A percentile compares a stretch with the other conserved stretches of the same genome.
phyloP scores from a whole-genome alignment of 2,329 filamentous ascomycete species.

The Verruconis gallopava region DNA sequence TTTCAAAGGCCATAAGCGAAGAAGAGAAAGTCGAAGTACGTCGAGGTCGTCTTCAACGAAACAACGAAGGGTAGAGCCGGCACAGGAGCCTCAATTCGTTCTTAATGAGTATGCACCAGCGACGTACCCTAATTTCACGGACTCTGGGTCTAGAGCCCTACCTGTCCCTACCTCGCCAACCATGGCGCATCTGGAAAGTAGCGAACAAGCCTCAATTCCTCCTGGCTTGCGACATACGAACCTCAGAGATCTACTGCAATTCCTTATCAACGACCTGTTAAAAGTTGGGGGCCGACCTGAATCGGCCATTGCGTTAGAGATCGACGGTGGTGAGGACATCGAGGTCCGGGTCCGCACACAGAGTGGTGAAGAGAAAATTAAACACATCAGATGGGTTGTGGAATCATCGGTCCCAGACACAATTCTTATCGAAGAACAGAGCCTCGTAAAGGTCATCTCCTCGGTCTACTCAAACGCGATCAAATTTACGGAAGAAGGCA shows the following conservation, averaged over 20 bases:
- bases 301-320: constrained; percentile 35
- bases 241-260: constrained; percentile 36
- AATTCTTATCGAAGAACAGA: constrained; percentile 48
- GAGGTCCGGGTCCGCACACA: constrained; percentile 33
- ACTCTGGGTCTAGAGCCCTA: not conserved
- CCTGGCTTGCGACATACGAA: constrained; percentile 35
- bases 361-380: constrained; percentile 31
- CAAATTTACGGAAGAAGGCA: constrained; percentile 56
- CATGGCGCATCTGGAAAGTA: constrained; percentile 21
- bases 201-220: constrained; percentile 18
- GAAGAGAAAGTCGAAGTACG: constrained; percentile 23
- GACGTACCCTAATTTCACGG: not conserved
- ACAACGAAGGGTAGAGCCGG: not conserved
- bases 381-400: constrained; percentile 38
- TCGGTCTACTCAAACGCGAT: constrained; percentile 54
- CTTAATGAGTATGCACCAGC: not conserved
- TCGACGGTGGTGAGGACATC: constrained; percentile 35
- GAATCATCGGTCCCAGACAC: constrained; percentile 38
- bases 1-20: constrained; percentile 30
- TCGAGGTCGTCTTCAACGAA: not conserved
- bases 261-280: constrained; percentile 39
- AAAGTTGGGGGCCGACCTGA: constrained; percentile 40
- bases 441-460: constrained; percentile 50
- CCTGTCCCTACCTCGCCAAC: not conserved
- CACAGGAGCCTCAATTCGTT: not conserved